Evolutionary conservation across 2,329 filamentous ascomycete genomes (phyloP).

Genomic region (Claviceps digitariae): DNA sequence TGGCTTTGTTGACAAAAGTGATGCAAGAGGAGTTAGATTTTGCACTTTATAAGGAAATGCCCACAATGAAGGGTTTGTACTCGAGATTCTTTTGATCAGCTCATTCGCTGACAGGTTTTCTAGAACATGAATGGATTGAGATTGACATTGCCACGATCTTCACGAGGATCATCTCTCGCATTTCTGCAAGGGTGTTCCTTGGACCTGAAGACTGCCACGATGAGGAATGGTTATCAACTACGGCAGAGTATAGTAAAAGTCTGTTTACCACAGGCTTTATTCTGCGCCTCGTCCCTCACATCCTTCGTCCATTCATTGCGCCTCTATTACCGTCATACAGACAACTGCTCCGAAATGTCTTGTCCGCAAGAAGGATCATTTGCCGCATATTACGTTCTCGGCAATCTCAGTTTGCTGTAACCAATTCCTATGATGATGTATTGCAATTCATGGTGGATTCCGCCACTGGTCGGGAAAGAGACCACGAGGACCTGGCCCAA

Average conservation of each 20-base stretch:
- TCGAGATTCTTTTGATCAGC: background rate
- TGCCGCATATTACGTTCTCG: background rate
- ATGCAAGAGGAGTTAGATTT: background rate
- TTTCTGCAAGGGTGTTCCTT: slow-evolving; percentile 17
- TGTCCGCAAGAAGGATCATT: background rate
- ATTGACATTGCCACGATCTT: background rate
- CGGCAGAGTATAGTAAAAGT: slow-evolving; percentile 15
- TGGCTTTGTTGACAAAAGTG: background rate
- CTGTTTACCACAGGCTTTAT: slow-evolving; percentile 5
- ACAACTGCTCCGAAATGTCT: background rate
- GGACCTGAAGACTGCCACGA: slow-evolving; percentile 16
- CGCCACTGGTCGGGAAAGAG: slow-evolving; percentile 11
- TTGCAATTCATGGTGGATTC: slow-evolving; percentile 30
- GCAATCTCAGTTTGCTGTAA: background rate
- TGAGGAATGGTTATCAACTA: slow-evolving; percentile 15
- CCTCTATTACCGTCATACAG: slow-evolving; percentile 4
- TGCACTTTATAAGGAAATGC: background rate
- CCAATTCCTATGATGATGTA: slow-evolving; percentile 2
- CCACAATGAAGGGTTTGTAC: background rate
- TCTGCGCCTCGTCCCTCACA: slow-evolving; percentile 5
- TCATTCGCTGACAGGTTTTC: background rate
- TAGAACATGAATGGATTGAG: background rate
- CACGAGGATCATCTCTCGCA: slow-evolving; percentile 11
- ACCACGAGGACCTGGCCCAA: slow-evolving; percentile 43
- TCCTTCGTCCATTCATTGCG: slow-evolving; percentile 3